phyloP scores from a whole-genome alignment of 768 basidiomycete species.

The Cytidiella melzeri region DNA sequence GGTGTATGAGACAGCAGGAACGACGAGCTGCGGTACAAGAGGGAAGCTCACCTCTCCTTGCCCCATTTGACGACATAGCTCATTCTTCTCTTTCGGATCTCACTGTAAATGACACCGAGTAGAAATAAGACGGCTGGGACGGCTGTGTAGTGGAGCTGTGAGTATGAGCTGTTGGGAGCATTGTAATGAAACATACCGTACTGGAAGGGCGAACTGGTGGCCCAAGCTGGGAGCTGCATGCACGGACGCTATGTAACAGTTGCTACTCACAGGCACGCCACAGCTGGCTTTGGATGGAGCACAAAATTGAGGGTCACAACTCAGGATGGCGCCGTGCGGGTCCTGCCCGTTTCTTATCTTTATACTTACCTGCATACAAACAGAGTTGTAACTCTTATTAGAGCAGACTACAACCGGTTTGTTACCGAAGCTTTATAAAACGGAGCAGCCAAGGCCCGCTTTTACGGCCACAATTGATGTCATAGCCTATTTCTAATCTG shows the following conservation, averaged over 20 bases:
- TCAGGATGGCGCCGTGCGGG: too few relatives aligned
- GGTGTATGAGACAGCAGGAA: background rate
- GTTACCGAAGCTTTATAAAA: too few relatives aligned
- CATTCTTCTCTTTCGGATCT: conserved; percentile 16
- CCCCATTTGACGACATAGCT: conserved; percentile 46
- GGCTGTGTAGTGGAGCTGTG: conserved; percentile 10
- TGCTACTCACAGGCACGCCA: conserved; percentile 7
- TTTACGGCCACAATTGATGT: conserved; percentile 12
- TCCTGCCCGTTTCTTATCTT: too few relatives aligned
- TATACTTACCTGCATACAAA: too few relatives aligned
- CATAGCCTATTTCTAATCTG: conserved; percentile 13
- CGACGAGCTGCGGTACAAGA: conserved; percentile 1
- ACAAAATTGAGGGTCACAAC: background rate
- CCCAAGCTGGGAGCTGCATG: conserved; percentile 10
- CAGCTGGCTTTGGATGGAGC: conserved; percentile 8
- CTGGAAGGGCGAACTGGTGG: conserved; percentile 16
- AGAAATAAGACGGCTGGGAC: conserved; percentile 26
- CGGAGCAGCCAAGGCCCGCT: background rate
- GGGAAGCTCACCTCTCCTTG: conserved; percentile 32
- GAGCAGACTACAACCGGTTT: too few relatives aligned
- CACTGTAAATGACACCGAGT: conserved; percentile 19
- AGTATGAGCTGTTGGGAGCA: conserved; percentile 5
- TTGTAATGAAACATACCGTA: conserved; percentile 13
- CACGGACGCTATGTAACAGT: conserved; percentile 6
- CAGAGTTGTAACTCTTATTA: too few relatives aligned